These are phyloP conservation scores for Eutrema salsugineum DNA, from an alignment of 441 rosid genomes.

Conservation along the genomic window DNA sequence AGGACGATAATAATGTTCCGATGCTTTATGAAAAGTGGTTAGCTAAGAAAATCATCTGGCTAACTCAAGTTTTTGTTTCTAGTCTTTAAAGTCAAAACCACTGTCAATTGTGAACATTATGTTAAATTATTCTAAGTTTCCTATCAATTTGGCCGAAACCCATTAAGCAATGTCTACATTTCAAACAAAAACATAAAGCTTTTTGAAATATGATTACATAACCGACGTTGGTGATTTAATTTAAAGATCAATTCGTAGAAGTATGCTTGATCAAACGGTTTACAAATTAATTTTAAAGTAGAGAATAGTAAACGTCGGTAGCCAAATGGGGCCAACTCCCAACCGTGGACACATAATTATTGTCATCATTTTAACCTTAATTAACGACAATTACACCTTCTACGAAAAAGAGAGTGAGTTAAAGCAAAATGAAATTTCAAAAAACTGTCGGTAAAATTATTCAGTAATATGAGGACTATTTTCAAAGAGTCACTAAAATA, in stretches of 20 bases:
- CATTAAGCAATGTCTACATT: constrained; percentile 7
- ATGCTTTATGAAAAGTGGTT: constrained; percentile 24
- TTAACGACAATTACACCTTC: constrained; percentile 20
- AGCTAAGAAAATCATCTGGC: constrained; percentile 16
- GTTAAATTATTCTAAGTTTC: constrained; percentile 7
- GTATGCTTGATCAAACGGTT: constrained; percentile 22
- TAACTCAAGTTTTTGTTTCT: constrained; percentile 31
- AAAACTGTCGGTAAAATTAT: neutral
- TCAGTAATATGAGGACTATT: neutral
- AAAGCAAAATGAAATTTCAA: neutral
- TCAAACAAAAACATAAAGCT: constrained; percentile 20
- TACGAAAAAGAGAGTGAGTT: neutral
- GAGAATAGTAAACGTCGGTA: constrained; percentile 31
- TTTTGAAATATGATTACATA: constrained; percentile 24
- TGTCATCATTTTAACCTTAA: constrained; percentile 19
- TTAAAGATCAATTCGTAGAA: neutral
- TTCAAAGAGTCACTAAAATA: neutral
- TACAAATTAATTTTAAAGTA: neutral
- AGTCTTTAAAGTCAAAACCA: constrained; percentile 25
- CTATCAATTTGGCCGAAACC: neutral
- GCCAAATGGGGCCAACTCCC: constrained; percentile 23
- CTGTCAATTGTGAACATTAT: constrained; percentile 17
- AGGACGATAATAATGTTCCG: constrained; percentile 8
- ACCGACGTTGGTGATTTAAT: constrained; percentile 15
- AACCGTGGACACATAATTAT: constrained; percentile 18